Conservation (phyloP, 176 grass and related monocot genomes). For the maize (Zea mays) region DNA sequence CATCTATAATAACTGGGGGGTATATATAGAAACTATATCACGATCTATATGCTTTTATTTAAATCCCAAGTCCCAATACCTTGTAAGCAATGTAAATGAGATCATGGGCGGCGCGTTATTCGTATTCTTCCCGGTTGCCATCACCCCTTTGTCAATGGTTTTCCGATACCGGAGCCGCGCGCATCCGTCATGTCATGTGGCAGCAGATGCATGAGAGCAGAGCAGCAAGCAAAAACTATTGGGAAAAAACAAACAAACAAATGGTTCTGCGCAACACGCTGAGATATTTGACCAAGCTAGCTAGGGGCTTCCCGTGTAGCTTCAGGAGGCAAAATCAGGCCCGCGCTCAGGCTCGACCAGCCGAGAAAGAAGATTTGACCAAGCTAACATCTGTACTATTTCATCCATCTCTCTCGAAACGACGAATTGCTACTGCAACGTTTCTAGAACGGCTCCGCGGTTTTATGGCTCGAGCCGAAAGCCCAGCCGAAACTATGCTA, state of each 20-base stretch:
- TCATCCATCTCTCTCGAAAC: no score
- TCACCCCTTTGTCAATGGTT: not conserved
- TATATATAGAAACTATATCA: no score
- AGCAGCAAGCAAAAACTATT: not conserved
- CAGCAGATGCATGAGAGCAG: not conserved
- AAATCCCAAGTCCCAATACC: not conserved
- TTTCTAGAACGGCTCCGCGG: no score
- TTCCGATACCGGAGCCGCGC: not conserved
- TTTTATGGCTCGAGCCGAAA: no score
- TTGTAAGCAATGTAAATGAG: slow-evolving; percentile 28
- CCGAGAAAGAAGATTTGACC: not conserved
- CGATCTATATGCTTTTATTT: not conserved
- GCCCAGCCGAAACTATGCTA: no score
- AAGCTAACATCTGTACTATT: no score
- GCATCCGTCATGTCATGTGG: not conserved
- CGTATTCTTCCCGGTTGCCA: not conserved
- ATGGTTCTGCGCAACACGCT: slow-evolving; percentile 15
- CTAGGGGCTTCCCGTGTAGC: not conserved
- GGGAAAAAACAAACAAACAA: not conserved
- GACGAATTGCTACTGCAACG: no score
- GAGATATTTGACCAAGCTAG: slow-evolving; percentile 26
- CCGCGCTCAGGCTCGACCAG: not conserved
- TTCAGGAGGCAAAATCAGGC: not conserved
- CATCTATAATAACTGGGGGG: no score
- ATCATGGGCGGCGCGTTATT: not conserved